A percentile compares a stretch with the other conserved stretches of the same genome.
These are phyloP conservation scores for Cladosporium oxysporum DNA, from an alignment of 2,329 filamentous ascomycete species.

Conservation along the genomic window DNA sequence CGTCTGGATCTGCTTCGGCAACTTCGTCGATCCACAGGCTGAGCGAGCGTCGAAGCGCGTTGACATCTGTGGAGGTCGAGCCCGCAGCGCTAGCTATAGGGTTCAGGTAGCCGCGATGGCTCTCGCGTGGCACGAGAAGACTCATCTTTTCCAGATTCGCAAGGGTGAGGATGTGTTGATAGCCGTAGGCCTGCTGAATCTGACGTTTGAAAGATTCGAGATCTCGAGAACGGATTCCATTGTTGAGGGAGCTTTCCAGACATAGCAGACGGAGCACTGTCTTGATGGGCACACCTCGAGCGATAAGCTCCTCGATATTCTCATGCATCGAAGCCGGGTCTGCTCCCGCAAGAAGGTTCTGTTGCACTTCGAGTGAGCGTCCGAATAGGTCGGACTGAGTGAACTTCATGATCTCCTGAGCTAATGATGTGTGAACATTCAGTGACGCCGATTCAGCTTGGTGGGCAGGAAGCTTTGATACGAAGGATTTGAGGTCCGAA, in stretches of 20 bases:
- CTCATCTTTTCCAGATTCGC: constrained; percentile 86
- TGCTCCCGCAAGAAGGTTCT: constrained; percentile 87
- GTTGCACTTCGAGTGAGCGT: constrained; percentile 86
- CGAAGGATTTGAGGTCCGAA: constrained; percentile 89
- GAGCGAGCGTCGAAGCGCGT: constrained; percentile 79
- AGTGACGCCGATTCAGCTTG: constrained; percentile 91
- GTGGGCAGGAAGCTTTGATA: constrained; percentile 87
- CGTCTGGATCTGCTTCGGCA: constrained; percentile 89
- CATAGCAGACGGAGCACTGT: constrained; percentile 83
- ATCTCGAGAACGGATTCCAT: constrained; percentile 84
- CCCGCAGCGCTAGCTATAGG: constrained; percentile 66
- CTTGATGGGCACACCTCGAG: constrained; percentile 77
- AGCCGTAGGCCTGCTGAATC: constrained; percentile 89
- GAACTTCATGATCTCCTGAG: constrained; percentile 92
- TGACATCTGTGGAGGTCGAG: constrained; percentile 69
- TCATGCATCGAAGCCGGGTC: constrained; percentile 90
- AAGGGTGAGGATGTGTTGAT: constrained; percentile 90
- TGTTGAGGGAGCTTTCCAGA: constrained; percentile 86
- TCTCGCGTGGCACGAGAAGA: constrained; percentile 72
- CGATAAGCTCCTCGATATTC: constrained; percentile 90
- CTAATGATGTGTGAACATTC: constrained; percentile 87
- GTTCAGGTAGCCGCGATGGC: constrained; percentile 77
- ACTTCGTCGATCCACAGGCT: constrained; percentile 94
- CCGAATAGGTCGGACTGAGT: constrained; percentile 89
- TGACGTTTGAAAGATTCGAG: constrained; percentile 86